phyloP scores from a whole-genome alignment of 345 rosid species.

The Pistacia atlantica region DNA sequence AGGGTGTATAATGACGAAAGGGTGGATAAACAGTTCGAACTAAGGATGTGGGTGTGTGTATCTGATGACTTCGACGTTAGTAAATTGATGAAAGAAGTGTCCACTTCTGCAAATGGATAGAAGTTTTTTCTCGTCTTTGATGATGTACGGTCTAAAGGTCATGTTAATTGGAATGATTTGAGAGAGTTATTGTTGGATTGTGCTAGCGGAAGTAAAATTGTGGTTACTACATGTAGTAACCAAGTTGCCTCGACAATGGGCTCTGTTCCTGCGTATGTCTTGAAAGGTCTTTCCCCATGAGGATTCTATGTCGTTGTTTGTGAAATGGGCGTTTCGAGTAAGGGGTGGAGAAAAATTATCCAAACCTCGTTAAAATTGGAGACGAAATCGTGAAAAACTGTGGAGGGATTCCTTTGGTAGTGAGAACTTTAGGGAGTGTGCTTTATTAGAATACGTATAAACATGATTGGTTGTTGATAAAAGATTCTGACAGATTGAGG shows the following conservation, averaged over 20 bases:
- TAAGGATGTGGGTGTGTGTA: neutral
- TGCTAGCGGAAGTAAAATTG: neutral
- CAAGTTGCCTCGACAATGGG: neutral
- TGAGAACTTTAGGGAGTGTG: neutral
- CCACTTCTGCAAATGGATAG: neutral
- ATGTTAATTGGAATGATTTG: neutral
- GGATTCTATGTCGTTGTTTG: neutral
- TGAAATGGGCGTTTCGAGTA: neutral
- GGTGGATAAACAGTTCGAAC: neutral
- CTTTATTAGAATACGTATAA: constrained; percentile 13
- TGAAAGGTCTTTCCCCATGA: neutral
- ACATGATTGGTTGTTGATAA: neutral
- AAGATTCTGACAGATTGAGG: neutral
- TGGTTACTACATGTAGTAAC: neutral
- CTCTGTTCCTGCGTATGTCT: neutral
- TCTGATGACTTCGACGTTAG: neutral
- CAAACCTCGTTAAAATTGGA: neutral
- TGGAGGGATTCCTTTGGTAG: neutral
- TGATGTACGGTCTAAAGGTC: neutral
- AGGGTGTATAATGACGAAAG: neutral
- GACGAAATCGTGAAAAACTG: neutral
- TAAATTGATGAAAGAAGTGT: too few species aligned
- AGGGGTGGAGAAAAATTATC: neutral
- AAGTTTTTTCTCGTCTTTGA: neutral
- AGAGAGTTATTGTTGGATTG: neutral